phyloP scores from a whole-genome alignment of 2,329 filamentous ascomycete genomes.

The Penicillium glabrum region DNA sequence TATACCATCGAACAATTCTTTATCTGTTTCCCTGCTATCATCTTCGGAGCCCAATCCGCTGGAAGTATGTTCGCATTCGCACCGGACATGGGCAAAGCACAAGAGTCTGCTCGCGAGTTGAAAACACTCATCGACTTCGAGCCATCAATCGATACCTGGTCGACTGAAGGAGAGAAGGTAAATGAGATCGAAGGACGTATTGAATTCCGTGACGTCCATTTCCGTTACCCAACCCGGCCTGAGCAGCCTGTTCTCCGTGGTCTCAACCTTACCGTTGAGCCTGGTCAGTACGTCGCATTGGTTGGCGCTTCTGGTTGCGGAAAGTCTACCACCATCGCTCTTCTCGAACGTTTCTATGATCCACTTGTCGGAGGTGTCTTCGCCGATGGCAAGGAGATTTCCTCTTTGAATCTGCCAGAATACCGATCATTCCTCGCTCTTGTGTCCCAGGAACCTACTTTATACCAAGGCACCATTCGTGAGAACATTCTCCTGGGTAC shows the following conservation, averaged over 20 bases:
- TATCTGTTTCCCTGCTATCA: constrained; percentile 44
- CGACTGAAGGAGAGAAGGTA: constrained; percentile 9
- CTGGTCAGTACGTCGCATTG: constrained; percentile 51
- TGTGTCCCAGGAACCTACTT: constrained; percentile 88
- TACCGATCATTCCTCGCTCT: constrained; percentile 83
- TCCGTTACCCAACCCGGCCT: constrained; percentile 26
- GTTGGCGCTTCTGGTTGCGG: constrained; percentile 57
- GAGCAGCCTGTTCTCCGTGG: constrained; percentile 13
- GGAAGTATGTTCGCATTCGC: constrained; percentile 32
- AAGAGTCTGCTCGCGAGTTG: constrained; percentile 41
- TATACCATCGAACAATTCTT: constrained; percentile 40
- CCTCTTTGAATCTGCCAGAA: constrained; percentile 75
- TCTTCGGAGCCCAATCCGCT: constrained; percentile 35
- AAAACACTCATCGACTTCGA: constrained; percentile 42
- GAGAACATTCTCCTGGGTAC: constrained; percentile 87
- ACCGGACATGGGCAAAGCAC: constrained; percentile 22
- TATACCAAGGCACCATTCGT: constrained; percentile 88
- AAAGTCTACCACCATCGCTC: constrained; percentile 65
- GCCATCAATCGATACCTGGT: constrained; percentile 31
- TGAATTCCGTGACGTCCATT: constrained; percentile 72
- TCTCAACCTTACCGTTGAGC: constrained; percentile 25
- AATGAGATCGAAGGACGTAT: constrained; percentile 69
- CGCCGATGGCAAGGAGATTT: constrained; percentile 81
- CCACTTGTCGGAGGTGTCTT: constrained; percentile 58
- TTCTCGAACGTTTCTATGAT: constrained; percentile 67